phyloP scores from a whole-genome alignment of 371 early-diverging fungal genomes.

The Batkoa obscura region DNA sequence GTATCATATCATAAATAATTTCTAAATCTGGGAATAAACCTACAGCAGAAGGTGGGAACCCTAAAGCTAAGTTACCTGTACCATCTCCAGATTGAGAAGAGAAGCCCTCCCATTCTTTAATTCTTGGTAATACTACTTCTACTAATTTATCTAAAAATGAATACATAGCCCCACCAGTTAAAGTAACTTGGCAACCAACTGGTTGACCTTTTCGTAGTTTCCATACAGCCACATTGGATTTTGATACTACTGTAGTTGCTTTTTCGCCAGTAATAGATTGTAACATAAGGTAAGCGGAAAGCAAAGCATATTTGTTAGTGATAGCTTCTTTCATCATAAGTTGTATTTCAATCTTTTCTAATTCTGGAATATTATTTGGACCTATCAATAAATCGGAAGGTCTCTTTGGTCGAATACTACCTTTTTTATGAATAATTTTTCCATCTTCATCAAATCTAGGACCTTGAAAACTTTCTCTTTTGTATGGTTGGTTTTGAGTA shows the following conservation, averaged over 20 bases:
- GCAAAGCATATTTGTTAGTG: slow-evolving; percentile 65
- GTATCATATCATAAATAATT: slow-evolving; percentile 79
- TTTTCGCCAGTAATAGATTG: slow-evolving; percentile 71
- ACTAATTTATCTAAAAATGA: slow-evolving; percentile 85
- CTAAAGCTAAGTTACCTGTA: slow-evolving; percentile 64
- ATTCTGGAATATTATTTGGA: slow-evolving; percentile 23
- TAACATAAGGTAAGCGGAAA: slow-evolving; percentile 78
- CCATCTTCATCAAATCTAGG: not conserved
- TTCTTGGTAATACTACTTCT: slow-evolving; percentile 80
- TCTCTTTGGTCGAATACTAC: not conserved
- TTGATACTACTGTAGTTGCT: slow-evolving; percentile 65
- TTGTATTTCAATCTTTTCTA: slow-evolving; percentile 48
- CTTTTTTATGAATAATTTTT: not conserved
- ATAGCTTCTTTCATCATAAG: slow-evolving; percentile 71
- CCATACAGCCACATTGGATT: slow-evolving; percentile 59
- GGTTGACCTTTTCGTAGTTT: slow-evolving; percentile 79
- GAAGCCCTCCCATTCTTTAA: slow-evolving; percentile 82
- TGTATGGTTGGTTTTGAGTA: not conserved
- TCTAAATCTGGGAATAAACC: slow-evolving; percentile 94
- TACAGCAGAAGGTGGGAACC: slow-evolving; percentile 61
- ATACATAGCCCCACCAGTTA: slow-evolving; percentile 75
- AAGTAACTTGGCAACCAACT: slow-evolving; percentile 56
- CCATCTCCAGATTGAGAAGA: slow-evolving; percentile 55
- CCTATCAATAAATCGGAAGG: not conserved
- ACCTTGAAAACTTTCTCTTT: not conserved